Evolutionary conservation across 441 rosid genomes (phyloP).

Genomic region (Lepidium campestre): DNA sequence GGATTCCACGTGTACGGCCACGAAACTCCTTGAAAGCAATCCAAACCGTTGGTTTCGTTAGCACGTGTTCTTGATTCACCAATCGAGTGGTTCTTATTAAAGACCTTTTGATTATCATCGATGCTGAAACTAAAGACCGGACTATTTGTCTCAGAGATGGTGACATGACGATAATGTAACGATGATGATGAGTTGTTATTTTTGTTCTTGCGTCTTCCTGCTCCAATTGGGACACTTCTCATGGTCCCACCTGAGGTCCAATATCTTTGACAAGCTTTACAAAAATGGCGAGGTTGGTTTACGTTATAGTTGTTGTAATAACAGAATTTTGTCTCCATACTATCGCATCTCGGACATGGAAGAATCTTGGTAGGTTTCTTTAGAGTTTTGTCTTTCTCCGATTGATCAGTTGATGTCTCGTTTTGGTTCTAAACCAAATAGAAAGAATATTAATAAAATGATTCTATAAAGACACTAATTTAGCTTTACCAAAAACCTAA

Average conservation of each 20-base stretch:
- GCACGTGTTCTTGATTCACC: conserved; percentile 41
- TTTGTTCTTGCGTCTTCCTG: conserved; percentile 88
- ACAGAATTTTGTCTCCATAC: conserved; percentile 91
- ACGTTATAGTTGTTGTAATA: conserved; percentile 87
- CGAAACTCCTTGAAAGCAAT: conserved; percentile 57
- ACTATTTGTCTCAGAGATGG: conserved; percentile 65
- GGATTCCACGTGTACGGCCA: conserved; percentile 81
- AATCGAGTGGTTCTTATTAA: conserved; percentile 28
- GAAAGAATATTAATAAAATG: background rate
- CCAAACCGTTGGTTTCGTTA: conserved; percentile 40
- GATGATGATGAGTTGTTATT: conserved; percentile 40
- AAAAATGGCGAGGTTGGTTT: conserved; percentile 87
- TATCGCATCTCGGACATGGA: conserved; percentile 84
- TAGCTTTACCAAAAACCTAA: background rate
- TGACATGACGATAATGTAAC: conserved; percentile 56
- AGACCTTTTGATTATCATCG: conserved; percentile 38
- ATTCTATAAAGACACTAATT: background rate
- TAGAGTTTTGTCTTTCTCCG: conserved; percentile 36
- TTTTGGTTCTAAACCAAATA: conserved; percentile 27
- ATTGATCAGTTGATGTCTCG: conserved; percentile 6
- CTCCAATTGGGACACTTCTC: conserved; percentile 85
- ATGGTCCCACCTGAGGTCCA: conserved; percentile 94
- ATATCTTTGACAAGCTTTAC: conserved; percentile 89
- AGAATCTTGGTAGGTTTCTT: conserved; percentile 85
- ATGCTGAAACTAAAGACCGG: conserved; percentile 61